These are phyloP conservation scores for Lactifluus volemus DNA, from an alignment of 768 basidiomycete genomes.

Conservation along the genomic window DNA sequence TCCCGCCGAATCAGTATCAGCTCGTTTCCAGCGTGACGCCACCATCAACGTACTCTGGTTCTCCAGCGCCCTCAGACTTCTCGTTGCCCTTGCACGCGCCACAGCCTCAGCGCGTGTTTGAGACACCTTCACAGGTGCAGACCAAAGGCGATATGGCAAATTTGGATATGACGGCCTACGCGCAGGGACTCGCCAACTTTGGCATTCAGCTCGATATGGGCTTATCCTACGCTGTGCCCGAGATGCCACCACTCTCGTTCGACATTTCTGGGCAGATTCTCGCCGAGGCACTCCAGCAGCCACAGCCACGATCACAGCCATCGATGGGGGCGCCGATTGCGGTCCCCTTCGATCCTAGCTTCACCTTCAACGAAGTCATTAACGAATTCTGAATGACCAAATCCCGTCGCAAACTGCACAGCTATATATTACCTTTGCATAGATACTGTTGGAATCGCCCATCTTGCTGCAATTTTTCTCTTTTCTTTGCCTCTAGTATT, in stretches of 20 bases:
- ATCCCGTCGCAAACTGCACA: background rate
- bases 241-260: conserved; percentile 12
- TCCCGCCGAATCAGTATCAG: background rate
- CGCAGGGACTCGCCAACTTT: conserved; percentile 14
- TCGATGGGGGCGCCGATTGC: conserved; percentile 7
- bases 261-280: conserved; percentile 11
- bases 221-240: conserved; percentile 6
- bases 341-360: conserved; percentile 2
- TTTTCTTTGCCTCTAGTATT: background rate
- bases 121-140: background rate
- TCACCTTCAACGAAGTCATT: conserved; percentile 19
- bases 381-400: conserved; percentile 17
- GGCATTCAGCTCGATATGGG: conserved; percentile 18
- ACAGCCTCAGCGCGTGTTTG: conserved; percentile 15
- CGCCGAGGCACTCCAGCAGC: conserved; percentile 7
- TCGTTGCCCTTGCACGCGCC: conserved; percentile 16
- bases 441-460: conserved; percentile 2
- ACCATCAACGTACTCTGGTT: conserved; percentile 19
- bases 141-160: background rate
- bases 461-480: background rate
- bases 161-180: conserved; percentile 12
- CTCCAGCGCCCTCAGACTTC: conserved; percentile 18
- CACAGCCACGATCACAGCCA: conserved; percentile 1
- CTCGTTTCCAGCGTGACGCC: background rate
- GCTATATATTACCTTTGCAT: background rate